Conservation (phyloP, 208 protist genomes). For the Leishmania arabica region DNA sequence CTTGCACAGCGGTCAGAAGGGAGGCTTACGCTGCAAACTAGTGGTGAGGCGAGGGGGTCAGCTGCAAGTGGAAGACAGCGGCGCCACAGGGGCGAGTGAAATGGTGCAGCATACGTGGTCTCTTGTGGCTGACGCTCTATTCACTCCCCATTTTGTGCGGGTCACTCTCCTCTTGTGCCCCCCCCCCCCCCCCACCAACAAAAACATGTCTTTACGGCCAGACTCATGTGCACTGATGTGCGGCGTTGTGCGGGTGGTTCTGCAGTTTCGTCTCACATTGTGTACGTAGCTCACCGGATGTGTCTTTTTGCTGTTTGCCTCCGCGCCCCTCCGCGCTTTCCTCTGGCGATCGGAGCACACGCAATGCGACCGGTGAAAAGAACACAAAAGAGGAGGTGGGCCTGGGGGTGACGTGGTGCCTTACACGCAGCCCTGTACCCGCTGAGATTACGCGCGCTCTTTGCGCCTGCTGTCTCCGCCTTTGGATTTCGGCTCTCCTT, state of each 20-base stretch:
- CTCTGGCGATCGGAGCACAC: not conserved
- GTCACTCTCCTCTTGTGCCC: not conserved
- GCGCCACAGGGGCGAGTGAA: not conserved
- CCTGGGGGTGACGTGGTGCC: not conserved
- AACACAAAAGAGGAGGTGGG: no score
- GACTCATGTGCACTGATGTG: not conserved
- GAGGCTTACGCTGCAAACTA: not conserved
- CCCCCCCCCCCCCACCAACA: not conserved
- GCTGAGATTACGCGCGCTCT: not conserved
- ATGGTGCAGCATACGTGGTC: not conserved
- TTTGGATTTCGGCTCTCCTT: not conserved
- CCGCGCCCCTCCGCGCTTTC: not conserved
- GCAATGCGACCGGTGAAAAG: not conserved
- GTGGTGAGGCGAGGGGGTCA: not conserved
- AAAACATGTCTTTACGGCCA: not conserved
- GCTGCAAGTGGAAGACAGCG: not conserved
- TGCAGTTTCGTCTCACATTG: not conserved
- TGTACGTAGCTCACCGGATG: not conserved
- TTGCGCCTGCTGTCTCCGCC: not conserved
- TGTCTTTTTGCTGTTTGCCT: not conserved
- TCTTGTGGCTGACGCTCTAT: not conserved
- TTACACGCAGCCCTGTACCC: not conserved
- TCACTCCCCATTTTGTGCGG: not conserved
- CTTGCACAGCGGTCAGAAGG: not conserved
- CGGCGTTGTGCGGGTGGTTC: not conserved